Conservation (phyloP, 371 early-diverging fungal species). For the Mucor saturninus region DNA sequence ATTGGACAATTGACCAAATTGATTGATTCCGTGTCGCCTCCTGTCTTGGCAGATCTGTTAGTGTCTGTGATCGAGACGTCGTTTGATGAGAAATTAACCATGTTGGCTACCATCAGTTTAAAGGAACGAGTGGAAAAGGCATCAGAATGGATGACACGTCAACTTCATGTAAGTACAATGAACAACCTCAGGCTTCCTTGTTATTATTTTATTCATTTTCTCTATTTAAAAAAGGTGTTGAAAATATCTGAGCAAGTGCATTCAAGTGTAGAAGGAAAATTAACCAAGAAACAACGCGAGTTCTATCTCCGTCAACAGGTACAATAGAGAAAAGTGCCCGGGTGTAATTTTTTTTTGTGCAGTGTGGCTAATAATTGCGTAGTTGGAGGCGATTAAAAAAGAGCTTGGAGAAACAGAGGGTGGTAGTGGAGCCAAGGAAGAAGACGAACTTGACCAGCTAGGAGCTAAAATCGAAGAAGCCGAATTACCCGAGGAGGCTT, state of each 20-base stretch:
- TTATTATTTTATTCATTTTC: neutral
- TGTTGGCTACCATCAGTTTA: constrained; percentile 62
- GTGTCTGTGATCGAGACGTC: constrained; percentile 75
- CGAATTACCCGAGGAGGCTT: constrained; percentile 70
- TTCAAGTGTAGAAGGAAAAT: constrained; percentile 77
- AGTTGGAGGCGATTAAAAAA: constrained; percentile 84
- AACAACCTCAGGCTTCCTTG: neutral
- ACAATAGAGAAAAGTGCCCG: neutral
- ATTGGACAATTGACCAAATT: constrained; percentile 69
- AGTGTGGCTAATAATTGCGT: neutral
- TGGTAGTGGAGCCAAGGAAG: constrained; percentile 40
- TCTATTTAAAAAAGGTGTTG: constrained; percentile 51
- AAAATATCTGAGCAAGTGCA: constrained; percentile 83
- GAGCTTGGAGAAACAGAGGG: constrained; percentile 69
- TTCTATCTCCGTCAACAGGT: constrained; percentile 83
- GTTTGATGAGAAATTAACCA: constrained; percentile 73
- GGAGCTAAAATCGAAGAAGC: constrained; percentile 61
- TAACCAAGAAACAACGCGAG: constrained; percentile 82
- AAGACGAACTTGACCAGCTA: constrained; percentile 69
- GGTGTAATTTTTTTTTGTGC: too few species aligned
- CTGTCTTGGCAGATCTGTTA: constrained; percentile 73
- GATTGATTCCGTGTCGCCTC: constrained; percentile 66
- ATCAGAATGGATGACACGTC: constrained; percentile 72
- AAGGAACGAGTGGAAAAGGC: constrained; percentile 65
- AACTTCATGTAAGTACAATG: constrained; percentile 67